Conservation (phyloP, 2,329 filamentous ascomycete species). For the Verticillium isaacii region DNA sequence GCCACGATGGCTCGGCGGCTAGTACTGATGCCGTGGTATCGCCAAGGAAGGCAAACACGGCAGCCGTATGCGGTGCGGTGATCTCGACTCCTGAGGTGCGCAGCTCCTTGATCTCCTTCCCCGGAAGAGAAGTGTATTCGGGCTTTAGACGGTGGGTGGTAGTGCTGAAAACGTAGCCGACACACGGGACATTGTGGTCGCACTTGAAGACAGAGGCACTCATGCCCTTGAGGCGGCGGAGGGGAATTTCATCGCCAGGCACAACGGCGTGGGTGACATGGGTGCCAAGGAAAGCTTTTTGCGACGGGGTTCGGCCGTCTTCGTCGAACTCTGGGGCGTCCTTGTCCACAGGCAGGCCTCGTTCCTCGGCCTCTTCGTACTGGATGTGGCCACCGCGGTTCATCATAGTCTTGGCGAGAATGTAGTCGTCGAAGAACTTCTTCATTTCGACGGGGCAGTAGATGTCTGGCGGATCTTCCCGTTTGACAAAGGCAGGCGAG, state of each 20-base stretch:
- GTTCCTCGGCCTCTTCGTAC: slow-evolving; percentile 18
- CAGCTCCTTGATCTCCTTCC: slow-evolving; percentile 30
- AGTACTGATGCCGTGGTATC: slow-evolving; percentile 39
- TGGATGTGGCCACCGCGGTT: slow-evolving; percentile 32
- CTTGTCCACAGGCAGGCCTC: slow-evolving; percentile 5
- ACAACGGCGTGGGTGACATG: slow-evolving; percentile 33
- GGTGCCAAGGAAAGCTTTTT: slow-evolving; percentile 25
- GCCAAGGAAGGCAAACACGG: slow-evolving; percentile 43
- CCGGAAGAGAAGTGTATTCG: slow-evolving; percentile 29
- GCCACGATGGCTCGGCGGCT: slow-evolving; percentile 32
- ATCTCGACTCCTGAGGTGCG: slow-evolving; percentile 31
- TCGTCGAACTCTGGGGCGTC: slow-evolving; percentile 1
- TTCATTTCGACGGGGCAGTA: slow-evolving; percentile 37
- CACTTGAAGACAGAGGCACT: slow-evolving; percentile 37
- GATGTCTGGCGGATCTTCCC: slow-evolving; percentile 39
- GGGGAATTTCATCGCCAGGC: slow-evolving; percentile 28
- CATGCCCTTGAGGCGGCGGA: slow-evolving; percentile 29
- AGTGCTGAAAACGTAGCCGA: slow-evolving; percentile 40
- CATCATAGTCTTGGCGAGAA: slow-evolving; percentile 35
- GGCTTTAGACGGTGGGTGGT: slow-evolving; percentile 32
- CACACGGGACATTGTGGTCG: slow-evolving; percentile 41
- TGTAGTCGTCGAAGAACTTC: slow-evolving; percentile 31
- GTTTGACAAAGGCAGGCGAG: slow-evolving; percentile 35
- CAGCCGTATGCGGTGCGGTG: slow-evolving; percentile 30
- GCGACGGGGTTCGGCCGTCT: slow-evolving; percentile 9